Evolutionary conservation across 2,329 filamentous ascomycete genomes (phyloP).

Genomic region (Diplodia seriata): DNA sequence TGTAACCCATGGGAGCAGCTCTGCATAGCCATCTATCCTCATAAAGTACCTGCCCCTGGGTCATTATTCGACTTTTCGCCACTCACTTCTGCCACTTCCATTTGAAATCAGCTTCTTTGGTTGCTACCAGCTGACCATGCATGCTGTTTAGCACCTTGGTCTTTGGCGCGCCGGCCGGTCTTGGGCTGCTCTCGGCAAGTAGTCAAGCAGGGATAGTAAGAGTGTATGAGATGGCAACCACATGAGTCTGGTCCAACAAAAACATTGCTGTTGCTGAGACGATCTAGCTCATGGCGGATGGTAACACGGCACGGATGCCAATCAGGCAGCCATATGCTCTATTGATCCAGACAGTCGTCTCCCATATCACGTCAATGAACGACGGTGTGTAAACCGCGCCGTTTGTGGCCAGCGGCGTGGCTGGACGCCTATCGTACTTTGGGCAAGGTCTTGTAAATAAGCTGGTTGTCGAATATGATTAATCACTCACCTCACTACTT

Average conservation of each 20-base stretch:
- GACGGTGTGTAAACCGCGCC: constrained; percentile 36
- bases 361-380: constrained; percentile 37
- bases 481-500: background rate
- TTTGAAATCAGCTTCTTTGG: background rate
- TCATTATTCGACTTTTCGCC: background rate
- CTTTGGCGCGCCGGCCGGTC: background rate
- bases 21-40: background rate
- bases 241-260: background rate
- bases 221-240: constrained; percentile 17
- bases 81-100: background rate
- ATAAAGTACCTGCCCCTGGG: background rate
- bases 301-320: constrained; percentile 44
- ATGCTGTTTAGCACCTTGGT: background rate
- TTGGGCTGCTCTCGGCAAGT: background rate
- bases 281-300: constrained; percentile 42
- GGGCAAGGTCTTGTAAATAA: constrained; percentile 13
- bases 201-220: constrained; percentile 6
- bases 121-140: background rate
- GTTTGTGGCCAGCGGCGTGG: constrained; percentile 39
- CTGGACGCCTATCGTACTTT: constrained; percentile 41
- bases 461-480: background rate
- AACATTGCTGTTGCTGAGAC: constrained; percentile 8
- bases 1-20: constrained; percentile 3
- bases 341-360: constrained; percentile 40
- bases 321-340: constrained; percentile 40